Evolutionary conservation across 1,284 basidiomycete genomes (phyloP).

Genomic region (Apiotrichum akiyoshidainum): DNA sequence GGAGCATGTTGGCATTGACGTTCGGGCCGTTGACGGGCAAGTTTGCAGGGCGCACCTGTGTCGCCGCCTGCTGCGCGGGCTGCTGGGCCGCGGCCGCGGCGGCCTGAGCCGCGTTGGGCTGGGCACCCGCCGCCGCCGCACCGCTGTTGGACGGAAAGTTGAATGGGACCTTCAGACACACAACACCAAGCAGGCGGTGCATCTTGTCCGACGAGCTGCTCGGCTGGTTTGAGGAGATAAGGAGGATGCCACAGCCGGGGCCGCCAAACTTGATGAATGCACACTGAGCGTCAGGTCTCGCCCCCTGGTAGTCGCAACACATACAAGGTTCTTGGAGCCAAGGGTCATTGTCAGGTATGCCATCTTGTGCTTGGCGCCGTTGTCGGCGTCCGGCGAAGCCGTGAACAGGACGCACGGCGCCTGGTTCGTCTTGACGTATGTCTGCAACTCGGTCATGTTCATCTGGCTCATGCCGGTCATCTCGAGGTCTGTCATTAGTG

Average conservation of each 20-base stretch:
- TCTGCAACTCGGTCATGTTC: constrained; percentile 21
- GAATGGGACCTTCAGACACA: constrained; percentile 20
- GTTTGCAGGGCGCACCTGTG: background rate
- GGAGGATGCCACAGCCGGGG: constrained; percentile 23
- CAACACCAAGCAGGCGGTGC: constrained; percentile 23
- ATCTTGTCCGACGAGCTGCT: constrained; percentile 8
- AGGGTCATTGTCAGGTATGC: constrained; percentile 17
- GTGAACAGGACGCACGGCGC: constrained; percentile 23
- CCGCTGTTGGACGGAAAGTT: background rate
- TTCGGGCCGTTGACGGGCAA: constrained; percentile 3
- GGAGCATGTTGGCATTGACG: constrained; percentile 3
- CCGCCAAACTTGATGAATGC: constrained; percentile 23
- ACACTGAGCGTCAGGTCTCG: constrained; percentile 3
- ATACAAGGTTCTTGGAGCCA: constrained; percentile 14
- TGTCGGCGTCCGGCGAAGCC: constrained; percentile 8
- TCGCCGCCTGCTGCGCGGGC: background rate
- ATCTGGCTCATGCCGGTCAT: constrained; percentile 18
- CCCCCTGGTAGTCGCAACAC: background rate
- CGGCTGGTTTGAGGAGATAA: constrained; percentile 17
- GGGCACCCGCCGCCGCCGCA: constrained; percentile 4
- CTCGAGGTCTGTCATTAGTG: constrained; percentile 13
- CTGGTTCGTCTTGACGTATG: constrained; percentile 19
- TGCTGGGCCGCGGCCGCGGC: constrained; percentile 12
- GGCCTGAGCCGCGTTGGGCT: constrained; percentile 1
- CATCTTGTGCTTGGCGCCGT: constrained; percentile 14